Percentiles rank a stretch among this genome's conserved stretches.
Conservation (phyloP, 495 filamentous ascomycete genomes). For the Hypoxylon crocopeplum region DNA sequence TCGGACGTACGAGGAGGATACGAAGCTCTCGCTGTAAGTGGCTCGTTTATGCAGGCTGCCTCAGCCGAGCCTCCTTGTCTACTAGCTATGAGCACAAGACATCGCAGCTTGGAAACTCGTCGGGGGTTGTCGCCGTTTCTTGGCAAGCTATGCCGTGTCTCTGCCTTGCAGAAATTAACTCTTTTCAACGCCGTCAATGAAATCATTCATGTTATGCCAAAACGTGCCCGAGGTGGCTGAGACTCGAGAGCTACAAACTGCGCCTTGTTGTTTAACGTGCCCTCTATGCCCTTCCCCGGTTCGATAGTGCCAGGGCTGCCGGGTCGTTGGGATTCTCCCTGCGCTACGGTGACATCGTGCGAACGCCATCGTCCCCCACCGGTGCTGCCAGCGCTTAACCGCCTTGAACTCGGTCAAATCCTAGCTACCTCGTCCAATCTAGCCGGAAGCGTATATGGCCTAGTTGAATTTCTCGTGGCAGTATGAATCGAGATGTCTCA, state of each 20-base stretch:
- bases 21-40: conserved; percentile 6
- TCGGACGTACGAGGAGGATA: conserved; percentile 8
- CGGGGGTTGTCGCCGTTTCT: not conserved
- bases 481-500: too few relatives aligned
- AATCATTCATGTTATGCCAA: too few relatives aligned
- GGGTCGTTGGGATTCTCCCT: conserved; percentile 26
- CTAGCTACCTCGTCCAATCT: too few relatives aligned
- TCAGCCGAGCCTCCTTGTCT: conserved; percentile 7
- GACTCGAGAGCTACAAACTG: conserved; percentile 6
- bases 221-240: conserved; percentile 21
- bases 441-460: too few relatives aligned
- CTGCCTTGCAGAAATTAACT: not conserved
- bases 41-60: conserved; percentile 30
- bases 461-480: too few relatives aligned
- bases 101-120: conserved; percentile 12
- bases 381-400: conserved; percentile 6
- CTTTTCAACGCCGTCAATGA: not conserved
- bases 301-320: conserved; percentile 18
- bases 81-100: not conserved
- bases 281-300: conserved; percentile 1
- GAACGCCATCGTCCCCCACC: conserved; percentile 3
- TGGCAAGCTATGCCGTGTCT: conserved; percentile 6
- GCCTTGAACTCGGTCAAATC: not conserved
- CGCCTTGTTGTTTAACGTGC: conserved; percentile 14
- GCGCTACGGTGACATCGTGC: conserved; percentile 20